Percentiles rank a stretch among this genome's conserved stretches.
These are phyloP conservation scores for Tulasnella sp. DNA, from an alignment of 768 basidiomycete species.

Conservation along the genomic window DNA sequence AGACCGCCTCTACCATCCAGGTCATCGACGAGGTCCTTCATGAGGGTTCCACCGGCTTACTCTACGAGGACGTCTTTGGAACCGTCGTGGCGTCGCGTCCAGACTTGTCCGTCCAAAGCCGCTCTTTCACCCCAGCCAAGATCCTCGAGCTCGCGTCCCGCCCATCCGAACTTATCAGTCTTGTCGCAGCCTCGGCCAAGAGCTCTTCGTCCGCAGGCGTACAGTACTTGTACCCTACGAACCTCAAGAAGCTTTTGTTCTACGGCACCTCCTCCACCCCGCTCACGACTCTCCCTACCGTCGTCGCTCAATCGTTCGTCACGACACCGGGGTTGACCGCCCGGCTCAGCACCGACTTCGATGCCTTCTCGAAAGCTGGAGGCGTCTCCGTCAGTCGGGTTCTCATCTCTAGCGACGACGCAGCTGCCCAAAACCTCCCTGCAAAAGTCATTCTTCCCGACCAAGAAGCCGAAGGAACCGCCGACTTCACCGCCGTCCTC, in stretches of 20 bases:
- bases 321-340: constrained; percentile 35
- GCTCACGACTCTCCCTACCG: constrained; percentile 37
- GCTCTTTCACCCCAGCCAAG: neutral
- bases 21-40: constrained; percentile 72
- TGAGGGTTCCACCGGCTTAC: constrained; percentile 44
- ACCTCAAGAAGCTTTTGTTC: constrained; percentile 42
- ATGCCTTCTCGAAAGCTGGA: constrained; percentile 61
- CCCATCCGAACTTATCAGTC: constrained; percentile 21
- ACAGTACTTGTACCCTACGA: constrained; percentile 20
- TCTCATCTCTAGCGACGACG: constrained; percentile 43
- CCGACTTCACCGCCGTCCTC: constrained; percentile 64
- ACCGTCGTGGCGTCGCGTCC: constrained; percentile 11
- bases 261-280: constrained; percentile 50
- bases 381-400: constrained; percentile 60
- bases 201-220: constrained; percentile 22
- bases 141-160: constrained; percentile 18
- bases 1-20: constrained; percentile 45
- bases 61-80: constrained; percentile 60
- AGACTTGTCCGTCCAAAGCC: neutral
- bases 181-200: constrained; percentile 18
- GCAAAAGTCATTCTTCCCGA: constrained; percentile 46
- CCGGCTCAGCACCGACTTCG: constrained; percentile 56
- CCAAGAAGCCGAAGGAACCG: constrained; percentile 32
- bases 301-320: constrained; percentile 45
- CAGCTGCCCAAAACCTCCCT: constrained; percentile 34